Evolutionary conservation across 2,329 filamentous ascomycete species (phyloP), one percentile per base, ranked within the genome.

Genomic region (Pestalotiopsis fici): DNA sequence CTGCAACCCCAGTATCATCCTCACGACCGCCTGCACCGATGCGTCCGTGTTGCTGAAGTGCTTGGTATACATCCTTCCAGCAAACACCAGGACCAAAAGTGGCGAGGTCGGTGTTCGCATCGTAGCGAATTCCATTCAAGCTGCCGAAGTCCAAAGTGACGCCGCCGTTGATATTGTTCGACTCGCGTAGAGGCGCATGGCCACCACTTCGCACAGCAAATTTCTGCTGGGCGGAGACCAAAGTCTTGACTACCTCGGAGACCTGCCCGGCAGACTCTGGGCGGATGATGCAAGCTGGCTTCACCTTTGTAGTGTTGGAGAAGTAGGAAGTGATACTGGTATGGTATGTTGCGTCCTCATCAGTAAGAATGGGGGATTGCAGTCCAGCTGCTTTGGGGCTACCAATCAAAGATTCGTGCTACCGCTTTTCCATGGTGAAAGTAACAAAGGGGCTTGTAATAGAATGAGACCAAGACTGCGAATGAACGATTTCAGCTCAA

Each of bases 1-100:
- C 71, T 31, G 65, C 71, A 9, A 67, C 68, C 0, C 71, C 71
- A 15, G 70, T 68, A 25, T 67, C 68, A 23, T 66, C 69, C 15
- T 64, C 61, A 7, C 61, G 43, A 4, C 43, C 43, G 5, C 61
- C 61, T 0, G 25, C 61, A 13, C 55, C 61, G 12, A 31, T 25
- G 13, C 35, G 39, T 28, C 55, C 6, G 43, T 18, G 15, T 6
- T 64, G 28, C 12, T 55, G 61, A 3, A 64, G 23, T 15, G 35
- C 43, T 3, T 12, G 23, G 28, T 54, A 64, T 3, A 64, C 61
- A 18, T 64, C 43, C 11, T n/a, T 31, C 61, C 61, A 64, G 2
- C 43, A 21, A 5, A 21, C 43, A 4, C 61, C 43, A 3, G 61
- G 61, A 5, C 61, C 61, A n/a, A 64, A 55, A 3, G 21, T 23